Conservation (phyloP, 2,329 filamentous ascomycete genomes). For the Ascosphaera apis region DNA sequence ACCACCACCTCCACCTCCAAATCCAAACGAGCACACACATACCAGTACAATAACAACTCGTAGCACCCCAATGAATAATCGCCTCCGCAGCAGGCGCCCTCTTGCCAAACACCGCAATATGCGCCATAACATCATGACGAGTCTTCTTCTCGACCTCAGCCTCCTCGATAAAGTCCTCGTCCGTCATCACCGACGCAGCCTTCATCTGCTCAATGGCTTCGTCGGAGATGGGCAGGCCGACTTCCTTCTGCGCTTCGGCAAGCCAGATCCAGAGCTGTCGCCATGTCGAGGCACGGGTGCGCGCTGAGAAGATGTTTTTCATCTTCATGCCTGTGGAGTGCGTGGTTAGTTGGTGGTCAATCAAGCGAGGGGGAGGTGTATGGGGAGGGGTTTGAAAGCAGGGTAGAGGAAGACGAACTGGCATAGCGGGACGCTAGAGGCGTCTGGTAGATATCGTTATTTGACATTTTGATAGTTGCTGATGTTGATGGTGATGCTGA, state of each 20-base stretch:
- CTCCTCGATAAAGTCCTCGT: conserved; percentile 54
- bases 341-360: conserved; percentile 6
- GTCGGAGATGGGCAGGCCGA: conserved; percentile 49
- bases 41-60: conserved; percentile 9
- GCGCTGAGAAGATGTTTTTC: conserved; percentile 56
- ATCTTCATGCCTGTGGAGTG: conserved; percentile 32
- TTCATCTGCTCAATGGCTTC: conserved; percentile 59
- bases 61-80: conserved; percentile 59
- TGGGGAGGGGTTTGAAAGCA: neutral
- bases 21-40: neutral
- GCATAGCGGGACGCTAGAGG: conserved; percentile 51
- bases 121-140: conserved; percentile 41
- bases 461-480: conserved; percentile 17
- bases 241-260: conserved; percentile 58
- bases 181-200: conserved; percentile 48
- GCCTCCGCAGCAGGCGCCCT: conserved; percentile 56
- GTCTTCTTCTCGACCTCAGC: conserved; percentile 53
- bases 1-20: neutral
- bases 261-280: conserved; percentile 68
- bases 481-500: no score
- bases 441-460: conserved; percentile 39
- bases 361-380: conserved; percentile 2
- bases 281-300: conserved; percentile 56
- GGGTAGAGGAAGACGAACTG: conserved; percentile 16
- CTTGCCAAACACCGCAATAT: conserved; percentile 46